These are phyloP conservation scores for Lathyrus sativus DNA, from an alignment of 306 rosid genomes.

Conservation along the genomic window DNA sequence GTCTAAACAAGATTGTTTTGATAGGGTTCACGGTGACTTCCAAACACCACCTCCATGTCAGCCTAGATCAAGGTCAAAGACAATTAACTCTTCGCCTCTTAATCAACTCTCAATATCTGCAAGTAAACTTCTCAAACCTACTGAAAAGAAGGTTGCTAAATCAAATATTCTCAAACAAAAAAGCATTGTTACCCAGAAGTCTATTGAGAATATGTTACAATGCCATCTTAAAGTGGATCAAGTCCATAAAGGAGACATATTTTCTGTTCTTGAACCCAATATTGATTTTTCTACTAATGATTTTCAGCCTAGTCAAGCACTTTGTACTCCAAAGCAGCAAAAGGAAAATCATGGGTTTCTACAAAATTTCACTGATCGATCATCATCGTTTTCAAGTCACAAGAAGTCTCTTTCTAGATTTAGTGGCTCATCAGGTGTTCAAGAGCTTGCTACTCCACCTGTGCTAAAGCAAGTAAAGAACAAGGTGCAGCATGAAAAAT, in stretches of 20 bases:
- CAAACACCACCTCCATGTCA: slow-evolving; percentile 66
- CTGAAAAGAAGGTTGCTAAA: slow-evolving; percentile 39
- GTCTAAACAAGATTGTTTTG: slow-evolving; percentile 88
- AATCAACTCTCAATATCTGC: slow-evolving; percentile 59
- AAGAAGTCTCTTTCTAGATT: slow-evolving; percentile 64
- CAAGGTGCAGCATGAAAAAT: slow-evolving; percentile 73
- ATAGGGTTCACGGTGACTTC: slow-evolving; percentile 62
- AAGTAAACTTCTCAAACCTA: slow-evolving; percentile 64
- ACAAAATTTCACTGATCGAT: slow-evolving; percentile 43
- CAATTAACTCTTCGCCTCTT: slow-evolving; percentile 51
- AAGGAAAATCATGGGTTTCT: slow-evolving; percentile 46
- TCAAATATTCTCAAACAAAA: slow-evolving; percentile 46
- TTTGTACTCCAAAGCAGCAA: slow-evolving; percentile 59
- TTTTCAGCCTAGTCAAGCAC: slow-evolving; percentile 40
- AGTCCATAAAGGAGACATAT: slow-evolving; percentile 66
- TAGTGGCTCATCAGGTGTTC: slow-evolving; percentile 37
- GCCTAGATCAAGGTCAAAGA: slow-evolving; percentile 64
- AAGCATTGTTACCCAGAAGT: slow-evolving; percentile 55
- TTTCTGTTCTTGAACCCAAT: slow-evolving; percentile 73
- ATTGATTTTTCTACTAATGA: slow-evolving; percentile 44
- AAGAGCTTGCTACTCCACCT: slow-evolving; percentile 66
- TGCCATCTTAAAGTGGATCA: slow-evolving; percentile 44
- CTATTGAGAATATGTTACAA: slow-evolving; percentile 51
- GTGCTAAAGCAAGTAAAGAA: slow-evolving; percentile 78
- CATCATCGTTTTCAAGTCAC: slow-evolving; percentile 46